phyloP scores from a whole-genome alignment of 352 stramenopile genomes.

The Phytophthora quininea region DNA sequence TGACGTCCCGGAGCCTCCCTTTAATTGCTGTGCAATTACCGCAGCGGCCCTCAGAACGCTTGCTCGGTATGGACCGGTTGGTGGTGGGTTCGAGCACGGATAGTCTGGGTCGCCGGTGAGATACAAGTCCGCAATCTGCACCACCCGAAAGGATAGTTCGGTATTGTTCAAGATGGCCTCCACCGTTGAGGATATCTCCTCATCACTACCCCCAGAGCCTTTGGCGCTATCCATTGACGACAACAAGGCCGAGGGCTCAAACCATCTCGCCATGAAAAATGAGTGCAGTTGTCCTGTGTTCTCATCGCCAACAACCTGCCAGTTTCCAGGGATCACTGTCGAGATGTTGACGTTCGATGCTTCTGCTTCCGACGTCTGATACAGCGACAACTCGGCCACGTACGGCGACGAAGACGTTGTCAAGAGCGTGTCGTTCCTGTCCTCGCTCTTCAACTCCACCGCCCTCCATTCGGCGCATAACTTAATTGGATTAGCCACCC shows the following conservation, averaged over 20 bases:
- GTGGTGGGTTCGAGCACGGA: slow-evolving; percentile 39
- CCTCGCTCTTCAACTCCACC: slow-evolving; percentile 19
- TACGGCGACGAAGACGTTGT: slow-evolving; percentile 31
- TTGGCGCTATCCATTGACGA: neutral
- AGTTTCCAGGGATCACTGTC: slow-evolving; percentile 28
- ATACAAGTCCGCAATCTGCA: slow-evolving; percentile 77
- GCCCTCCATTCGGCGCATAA: slow-evolving; percentile 30
- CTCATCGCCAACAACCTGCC: slow-evolving; percentile 27
- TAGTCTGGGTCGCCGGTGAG: slow-evolving; percentile 47
- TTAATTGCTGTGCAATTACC: slow-evolving; percentile 30
- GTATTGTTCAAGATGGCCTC: slow-evolving; percentile 19
- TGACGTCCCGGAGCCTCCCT: slow-evolving; percentile 24
- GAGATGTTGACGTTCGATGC: slow-evolving; percentile 25
- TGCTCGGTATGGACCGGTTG: slow-evolving; percentile 13
- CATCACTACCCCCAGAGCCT: neutral
- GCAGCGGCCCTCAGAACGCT: slow-evolving; percentile 35
- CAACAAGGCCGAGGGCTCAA: slow-evolving; percentile 22
- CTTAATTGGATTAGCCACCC: slow-evolving; percentile 13
- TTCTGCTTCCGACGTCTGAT: slow-evolving; percentile 35
- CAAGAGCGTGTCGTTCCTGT: slow-evolving; percentile 1
- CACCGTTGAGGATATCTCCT: slow-evolving; percentile 35
- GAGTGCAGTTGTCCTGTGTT: slow-evolving; percentile 18
- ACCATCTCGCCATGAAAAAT: slow-evolving; percentile 32
- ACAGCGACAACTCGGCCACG: slow-evolving; percentile 33
- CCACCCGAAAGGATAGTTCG: slow-evolving; percentile 57